Conservation (phyloP, 345 rosid species). For the Hevea brasiliensis region DNA sequence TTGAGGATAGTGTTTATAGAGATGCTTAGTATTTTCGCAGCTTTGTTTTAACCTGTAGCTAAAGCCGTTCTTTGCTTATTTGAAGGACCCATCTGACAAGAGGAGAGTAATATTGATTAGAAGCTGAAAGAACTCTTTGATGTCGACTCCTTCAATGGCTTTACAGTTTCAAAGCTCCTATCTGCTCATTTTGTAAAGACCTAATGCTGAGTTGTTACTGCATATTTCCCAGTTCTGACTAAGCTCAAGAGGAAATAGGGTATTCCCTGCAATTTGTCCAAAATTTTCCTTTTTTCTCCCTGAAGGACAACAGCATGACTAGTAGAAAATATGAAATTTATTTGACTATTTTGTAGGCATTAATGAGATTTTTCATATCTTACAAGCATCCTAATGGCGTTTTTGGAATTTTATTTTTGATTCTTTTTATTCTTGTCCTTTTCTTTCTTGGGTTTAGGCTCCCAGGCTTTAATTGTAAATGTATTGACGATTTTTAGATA, state of each 20-base stretch:
- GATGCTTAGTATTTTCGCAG: not conserved
- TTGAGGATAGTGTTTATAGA: not conserved
- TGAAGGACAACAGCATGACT: too few species aligned
- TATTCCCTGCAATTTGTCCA: not conserved
- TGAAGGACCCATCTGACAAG: slow-evolving; percentile 34
- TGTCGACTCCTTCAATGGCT: slow-evolving; percentile 23
- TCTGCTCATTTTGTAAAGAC: slow-evolving; percentile 26
- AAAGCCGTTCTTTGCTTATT: slow-evolving; percentile 4
- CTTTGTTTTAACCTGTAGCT: not conserved
- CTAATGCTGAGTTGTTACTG: not conserved
- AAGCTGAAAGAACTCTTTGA: slow-evolving; percentile 30
- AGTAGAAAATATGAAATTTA: too few species aligned
- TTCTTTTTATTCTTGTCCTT: too few species aligned
- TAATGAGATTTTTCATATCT: too few species aligned
- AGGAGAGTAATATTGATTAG: slow-evolving; percentile 24
- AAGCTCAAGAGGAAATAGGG: not conserved
- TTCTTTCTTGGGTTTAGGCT: too few species aligned
- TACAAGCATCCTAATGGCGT: too few species aligned
- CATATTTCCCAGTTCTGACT: not conserved
- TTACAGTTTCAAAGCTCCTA: slow-evolving; percentile 25
- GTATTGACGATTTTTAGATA: too few species aligned
- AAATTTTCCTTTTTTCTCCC: not conserved
- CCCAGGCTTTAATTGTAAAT: too few species aligned
- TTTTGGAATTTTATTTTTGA: too few species aligned
- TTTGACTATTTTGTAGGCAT: too few species aligned